These are phyloP conservation scores for Zygosaccharomyces bailii DNA, from an alignment of 805 yeast species.

Conservation along the genomic window DNA sequence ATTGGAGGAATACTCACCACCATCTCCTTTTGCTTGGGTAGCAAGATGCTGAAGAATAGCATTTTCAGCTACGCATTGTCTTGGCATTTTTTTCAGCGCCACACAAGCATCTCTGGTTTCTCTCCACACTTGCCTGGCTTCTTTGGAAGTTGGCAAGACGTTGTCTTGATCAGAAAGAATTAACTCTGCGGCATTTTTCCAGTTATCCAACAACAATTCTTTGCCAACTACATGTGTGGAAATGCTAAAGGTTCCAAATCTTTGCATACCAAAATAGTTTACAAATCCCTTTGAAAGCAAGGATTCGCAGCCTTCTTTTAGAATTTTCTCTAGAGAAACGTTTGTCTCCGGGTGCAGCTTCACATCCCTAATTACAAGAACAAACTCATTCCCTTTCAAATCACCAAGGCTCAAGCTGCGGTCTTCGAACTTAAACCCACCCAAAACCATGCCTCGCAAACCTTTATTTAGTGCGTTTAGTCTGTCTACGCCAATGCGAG, in stretches of 20 bases:
- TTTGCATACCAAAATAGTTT: slow-evolving; percentile 96
- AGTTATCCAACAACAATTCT: slow-evolving; percentile 63
- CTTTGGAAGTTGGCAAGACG: slow-evolving; percentile 76
- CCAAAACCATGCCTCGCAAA: slow-evolving; percentile 72
- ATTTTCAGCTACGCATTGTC: slow-evolving; percentile 80
- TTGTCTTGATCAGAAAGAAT: slow-evolving; percentile 82
- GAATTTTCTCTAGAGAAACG: slow-evolving; percentile 42
- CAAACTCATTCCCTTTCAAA: slow-evolving; percentile 82
- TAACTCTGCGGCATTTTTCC: slow-evolving; percentile 76
- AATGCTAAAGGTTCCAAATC: slow-evolving; percentile 93
- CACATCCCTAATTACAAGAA: slow-evolving; percentile 78
- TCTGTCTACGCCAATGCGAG: slow-evolving; percentile 67
- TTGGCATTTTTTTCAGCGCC: slow-evolving; percentile 78
- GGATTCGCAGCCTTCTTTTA: slow-evolving; percentile 53
- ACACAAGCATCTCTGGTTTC: slow-evolving; percentile 60
- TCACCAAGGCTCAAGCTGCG: slow-evolving; percentile 71
- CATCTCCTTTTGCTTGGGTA: slow-evolving; percentile 46
- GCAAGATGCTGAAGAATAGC: slow-evolving; percentile 62
- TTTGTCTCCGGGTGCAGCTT: slow-evolving; percentile 35
- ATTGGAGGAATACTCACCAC: slow-evolving; percentile 44
- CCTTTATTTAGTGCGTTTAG: slow-evolving; percentile 72
- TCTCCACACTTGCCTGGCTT: slow-evolving; percentile 80
- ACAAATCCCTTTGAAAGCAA: slow-evolving; percentile 72
- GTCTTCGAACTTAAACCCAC: slow-evolving; percentile 70
- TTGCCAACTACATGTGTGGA: slow-evolving; percentile 88